Base-by-base conservation (phyloP, 2,329 filamentous ascomycete genomes). In the Clonostachys solani region DNA sequence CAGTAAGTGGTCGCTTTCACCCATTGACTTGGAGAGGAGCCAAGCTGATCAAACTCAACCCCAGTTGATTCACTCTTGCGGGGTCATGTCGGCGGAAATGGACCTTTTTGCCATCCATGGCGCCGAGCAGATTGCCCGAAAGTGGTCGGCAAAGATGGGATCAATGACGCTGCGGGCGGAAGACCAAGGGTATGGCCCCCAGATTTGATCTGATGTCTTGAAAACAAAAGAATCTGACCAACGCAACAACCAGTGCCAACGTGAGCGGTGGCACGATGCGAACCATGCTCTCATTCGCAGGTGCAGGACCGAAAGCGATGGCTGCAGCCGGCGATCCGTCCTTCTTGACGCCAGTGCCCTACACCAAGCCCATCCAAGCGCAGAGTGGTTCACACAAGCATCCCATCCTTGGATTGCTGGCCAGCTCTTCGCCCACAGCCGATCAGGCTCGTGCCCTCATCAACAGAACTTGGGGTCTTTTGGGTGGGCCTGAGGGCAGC, bases 401-500 rank as follows among this genome's bases (percentile, higher is more conserved):
- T 18, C 49, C 49, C 15, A 12, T 44, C 8, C 49, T 51, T 33
- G 49, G 47, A 12, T 36, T 49, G 12, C 37, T 51, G 10, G 42
- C 47, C 15, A 40, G 42, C 16, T 51, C 49, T 33, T 51, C 49
- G 33, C 47, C 49, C 7, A 47, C 44, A 5, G 44, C 47, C 17
- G 47, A 49, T 34, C 47, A 51, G 33, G 47, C 49, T 34, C 49
- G 49, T 44, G 41, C 47, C 34, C 42, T 49, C 10, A 38, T 51
- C 41, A 51, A 51, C 29, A 42, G 49, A 19, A 47, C 49, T 23
- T 51, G 49, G 44, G 41, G 44, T 45, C 38, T 49, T 36, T 34
- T 49, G n/a, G 47, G 47, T 17, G 47, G 49, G 16, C 44, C 47
- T 15, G 34, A 49, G 17, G 43, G 49, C 37, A 45, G 33, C 44